A percentile compares a stretch with the other conserved stretches of the same genome.
Evolutionary conservation across 352 stramenopile genomes (phyloP).

Genomic region (Phytophthora ramorum): DNA sequence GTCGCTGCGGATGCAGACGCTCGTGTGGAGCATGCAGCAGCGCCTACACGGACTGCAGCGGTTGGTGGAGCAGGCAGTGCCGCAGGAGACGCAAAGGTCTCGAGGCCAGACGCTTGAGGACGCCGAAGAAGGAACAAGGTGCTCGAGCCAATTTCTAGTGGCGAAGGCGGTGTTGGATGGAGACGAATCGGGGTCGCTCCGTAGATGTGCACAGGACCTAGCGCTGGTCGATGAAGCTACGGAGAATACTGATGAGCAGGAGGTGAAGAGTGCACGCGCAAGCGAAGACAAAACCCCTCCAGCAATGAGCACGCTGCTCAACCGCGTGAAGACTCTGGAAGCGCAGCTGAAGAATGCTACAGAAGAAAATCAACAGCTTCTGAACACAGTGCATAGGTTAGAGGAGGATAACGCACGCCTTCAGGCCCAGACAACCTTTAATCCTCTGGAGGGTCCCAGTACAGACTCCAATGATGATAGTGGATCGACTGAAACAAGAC

Average conservation of each 20-base stretch:
- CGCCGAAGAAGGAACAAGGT: conserved; percentile 2
- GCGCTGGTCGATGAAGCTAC: conserved; percentile 2
- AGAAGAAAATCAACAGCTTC: conserved; percentile 37
- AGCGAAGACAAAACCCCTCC: conserved; percentile 1
- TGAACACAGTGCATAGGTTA: conserved; percentile 22
- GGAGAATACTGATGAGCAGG: conserved; percentile 7
- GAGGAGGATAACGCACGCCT: conserved; percentile 28
- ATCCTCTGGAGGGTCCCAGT: not conserved
- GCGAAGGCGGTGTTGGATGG: too few relatives aligned
- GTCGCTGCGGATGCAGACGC: conserved; percentile 20
- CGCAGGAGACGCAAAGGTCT: conserved; percentile 1
- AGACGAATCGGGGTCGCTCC: not conserved
- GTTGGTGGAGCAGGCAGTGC: conserved; percentile 21
- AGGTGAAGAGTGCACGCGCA: not conserved
- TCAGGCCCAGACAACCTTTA: conserved; percentile 5
- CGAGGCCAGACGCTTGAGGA: not conserved
- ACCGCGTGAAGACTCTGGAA: conserved; percentile 27
- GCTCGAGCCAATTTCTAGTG: not conserved
- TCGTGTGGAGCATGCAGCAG: conserved; percentile 32
- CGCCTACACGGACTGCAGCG: conserved; percentile 26
- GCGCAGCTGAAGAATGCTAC: conserved; percentile 20
- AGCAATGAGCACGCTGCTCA: conserved; percentile 16
- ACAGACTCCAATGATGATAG: not conserved
- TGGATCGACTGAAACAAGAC: not conserved
- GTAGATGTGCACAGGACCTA: not conserved